A percentile compares a stretch with the other conserved stretches of the same genome.
Evolutionary conservation across 495 filamentous ascomycete genomes (phyloP).

Genomic region (Aspergillus nanangensis): DNA sequence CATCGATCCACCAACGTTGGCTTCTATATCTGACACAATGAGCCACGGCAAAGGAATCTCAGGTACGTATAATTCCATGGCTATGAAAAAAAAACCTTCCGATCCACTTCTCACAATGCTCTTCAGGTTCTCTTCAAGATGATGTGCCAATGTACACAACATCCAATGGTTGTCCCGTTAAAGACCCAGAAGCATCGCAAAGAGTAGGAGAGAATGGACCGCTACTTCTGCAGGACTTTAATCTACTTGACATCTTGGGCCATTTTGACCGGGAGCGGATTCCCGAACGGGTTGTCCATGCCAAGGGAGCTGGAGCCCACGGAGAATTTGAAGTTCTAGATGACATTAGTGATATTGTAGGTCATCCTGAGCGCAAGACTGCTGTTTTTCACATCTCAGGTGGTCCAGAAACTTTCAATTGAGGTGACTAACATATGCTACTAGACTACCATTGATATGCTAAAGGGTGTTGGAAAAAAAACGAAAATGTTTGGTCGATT

Average conservation of each 20-base stretch:
- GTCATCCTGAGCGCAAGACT: too few species aligned
- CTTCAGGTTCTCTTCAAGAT: too few species aligned
- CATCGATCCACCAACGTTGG: too few species aligned
- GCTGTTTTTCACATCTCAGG: too few species aligned
- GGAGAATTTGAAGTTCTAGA: slow-evolving; percentile 71
- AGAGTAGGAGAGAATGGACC: slow-evolving; percentile 61
- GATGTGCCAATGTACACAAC: slow-evolving; percentile 58
- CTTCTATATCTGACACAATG: too few species aligned
- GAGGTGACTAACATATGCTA: slow-evolving; percentile 58
- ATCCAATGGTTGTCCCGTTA: slow-evolving; percentile 56
- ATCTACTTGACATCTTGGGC: slow-evolving; percentile 61
- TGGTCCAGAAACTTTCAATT: too few species aligned
- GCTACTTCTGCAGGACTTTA: slow-evolving; percentile 59
- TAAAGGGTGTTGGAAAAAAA: slow-evolving; percentile 62
- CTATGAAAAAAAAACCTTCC: too few species aligned
- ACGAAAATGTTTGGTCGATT: slow-evolving; percentile 61
- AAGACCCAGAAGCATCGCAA: slow-evolving; percentile 54
- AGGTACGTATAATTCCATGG: too few species aligned
- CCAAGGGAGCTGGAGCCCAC: slow-evolving; percentile 75
- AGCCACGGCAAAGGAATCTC: too few species aligned
- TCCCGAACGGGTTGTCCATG: slow-evolving; percentile 73
- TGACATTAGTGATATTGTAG: too few species aligned
- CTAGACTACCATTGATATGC: slow-evolving; percentile 48
- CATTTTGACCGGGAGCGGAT: slow-evolving; percentile 68
- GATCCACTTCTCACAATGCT: too few species aligned